These are phyloP conservation scores for Sporobolomyces phaffii DNA, from an alignment of 768 basidiomycete species.

Conservation along the genomic window DNA sequence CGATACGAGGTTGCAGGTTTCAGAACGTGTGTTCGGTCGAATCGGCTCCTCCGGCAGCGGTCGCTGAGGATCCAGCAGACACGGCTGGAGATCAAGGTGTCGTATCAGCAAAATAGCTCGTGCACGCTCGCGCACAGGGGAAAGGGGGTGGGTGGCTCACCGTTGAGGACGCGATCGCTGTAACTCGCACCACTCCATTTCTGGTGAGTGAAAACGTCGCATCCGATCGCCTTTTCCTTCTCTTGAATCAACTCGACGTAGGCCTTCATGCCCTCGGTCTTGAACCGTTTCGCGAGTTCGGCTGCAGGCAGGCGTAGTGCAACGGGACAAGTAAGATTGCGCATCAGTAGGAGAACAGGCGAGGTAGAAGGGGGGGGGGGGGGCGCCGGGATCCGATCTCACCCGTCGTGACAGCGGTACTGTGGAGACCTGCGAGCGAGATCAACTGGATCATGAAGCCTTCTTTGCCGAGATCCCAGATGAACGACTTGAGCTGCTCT, in stretches of 20 bases:
- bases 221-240: constrained; percentile 83
- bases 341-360: background rate
- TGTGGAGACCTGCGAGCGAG: constrained; percentile 86
- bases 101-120: background rate
- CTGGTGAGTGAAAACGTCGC: constrained; percentile 95
- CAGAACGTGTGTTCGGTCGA: constrained; percentile 79
- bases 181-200: constrained; percentile 91
- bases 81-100: constrained; percentile 50
- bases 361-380: no score
- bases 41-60: constrained; percentile 73
- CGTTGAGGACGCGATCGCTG: constrained; percentile 75
- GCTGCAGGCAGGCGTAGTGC: constrained; percentile 49
- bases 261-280: constrained; percentile 95
- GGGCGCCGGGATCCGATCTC: no score
- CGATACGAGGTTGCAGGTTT: no score
- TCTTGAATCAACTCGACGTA: constrained; percentile 93
- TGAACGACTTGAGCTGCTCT: constrained; percentile 75
- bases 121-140: no score
- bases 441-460: constrained; percentile 96
- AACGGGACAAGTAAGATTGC: background rate
- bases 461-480: constrained; percentile 89
- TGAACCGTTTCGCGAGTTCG: constrained; percentile 71
- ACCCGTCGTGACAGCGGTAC: constrained; percentile 72
- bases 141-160: constrained; percentile 38
- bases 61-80: constrained; percentile 81